A percentile compares a stretch with the other conserved stretches of the same genome.
Evolutionary conservation across 371 early-diverging fungal species (phyloP).

Genomic region (Funneliformis caledonium): DNA sequence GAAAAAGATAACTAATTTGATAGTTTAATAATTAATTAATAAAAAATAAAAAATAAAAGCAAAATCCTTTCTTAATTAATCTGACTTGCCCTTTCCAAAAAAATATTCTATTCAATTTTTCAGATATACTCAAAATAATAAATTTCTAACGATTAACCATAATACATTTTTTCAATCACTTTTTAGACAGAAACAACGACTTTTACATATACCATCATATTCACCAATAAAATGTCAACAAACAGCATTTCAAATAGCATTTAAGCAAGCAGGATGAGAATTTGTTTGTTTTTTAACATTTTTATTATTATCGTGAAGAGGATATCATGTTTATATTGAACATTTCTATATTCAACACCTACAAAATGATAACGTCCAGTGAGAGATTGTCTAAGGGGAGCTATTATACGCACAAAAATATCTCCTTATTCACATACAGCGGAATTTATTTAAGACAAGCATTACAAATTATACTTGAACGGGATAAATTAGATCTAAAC

Average conservation of each 20-base stretch:
- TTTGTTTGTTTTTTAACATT: constrained; percentile 11
- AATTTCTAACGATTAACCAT: no score
- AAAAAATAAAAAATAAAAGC: not conserved
- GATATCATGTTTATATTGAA: constrained; percentile 58
- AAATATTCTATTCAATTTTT: constrained; percentile 13
- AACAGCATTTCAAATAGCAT: constrained; percentile 12
- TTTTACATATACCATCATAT: no score
- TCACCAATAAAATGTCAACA: no score
- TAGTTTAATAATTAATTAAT: not conserved
- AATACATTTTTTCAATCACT: no score
- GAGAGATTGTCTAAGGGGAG: constrained; percentile 56
- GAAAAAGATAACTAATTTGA: not conserved
- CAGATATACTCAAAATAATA: no score
- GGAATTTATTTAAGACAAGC: constrained; percentile 51
- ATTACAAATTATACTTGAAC: constrained; percentile 50
- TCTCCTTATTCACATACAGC: constrained; percentile 52
- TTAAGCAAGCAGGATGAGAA: not conserved
- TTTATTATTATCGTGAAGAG: constrained; percentile 50
- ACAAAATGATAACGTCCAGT: constrained; percentile 49
- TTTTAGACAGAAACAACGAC: no score
- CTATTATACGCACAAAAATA: constrained; percentile 54
- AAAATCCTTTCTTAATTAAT: constrained; percentile 44
- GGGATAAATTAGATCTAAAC: constrained; percentile 45
- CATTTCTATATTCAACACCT: constrained; percentile 51
- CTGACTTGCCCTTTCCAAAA: constrained; percentile 66